Percentiles rank a stretch among this genome's conserved stretches.
These are phyloP conservation scores for Pulicaria dysenterica DNA, from an alignment of 129 eudicot genomes.

Conservation along the genomic window DNA sequence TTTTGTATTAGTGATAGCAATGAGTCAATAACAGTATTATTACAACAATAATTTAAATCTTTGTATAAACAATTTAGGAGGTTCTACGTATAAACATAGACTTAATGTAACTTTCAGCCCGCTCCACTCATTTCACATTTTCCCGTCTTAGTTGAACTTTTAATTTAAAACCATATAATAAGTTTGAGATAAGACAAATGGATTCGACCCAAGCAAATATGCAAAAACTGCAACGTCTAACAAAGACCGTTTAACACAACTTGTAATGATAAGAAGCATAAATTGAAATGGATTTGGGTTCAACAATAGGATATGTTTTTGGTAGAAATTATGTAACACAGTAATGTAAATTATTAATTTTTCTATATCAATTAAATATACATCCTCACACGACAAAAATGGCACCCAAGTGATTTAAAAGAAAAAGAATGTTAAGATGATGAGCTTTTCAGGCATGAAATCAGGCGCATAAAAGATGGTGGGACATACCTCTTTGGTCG, in stretches of 20 bases:
- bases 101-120: too few relatives aligned
- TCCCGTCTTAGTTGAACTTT: not conserved
- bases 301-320: too few relatives aligned
- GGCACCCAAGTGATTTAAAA: not conserved
- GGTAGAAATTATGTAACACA: too few relatives aligned
- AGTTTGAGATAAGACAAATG: not conserved
- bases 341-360: too few relatives aligned
- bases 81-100: too few relatives aligned
- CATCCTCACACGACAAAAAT: not conserved
- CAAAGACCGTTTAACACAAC: not conserved
- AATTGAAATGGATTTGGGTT: too few relatives aligned
- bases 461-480: conserved; percentile 19
- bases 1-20: not conserved
- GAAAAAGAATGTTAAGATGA: not conserved
- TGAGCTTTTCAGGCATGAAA: conserved; percentile 10
- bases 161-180: not conserved
- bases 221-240: not conserved
- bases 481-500: conserved; percentile 37
- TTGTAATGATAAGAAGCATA: too few relatives aligned
- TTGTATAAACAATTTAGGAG: not conserved
- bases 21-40: not conserved
- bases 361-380: not conserved
- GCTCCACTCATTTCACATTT: not conserved
- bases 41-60: not conserved
- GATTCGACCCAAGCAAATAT: not conserved